phyloP scores from a whole-genome alignment of 2,329 filamentous ascomycete species.

The Penicillium sp. region DNA sequence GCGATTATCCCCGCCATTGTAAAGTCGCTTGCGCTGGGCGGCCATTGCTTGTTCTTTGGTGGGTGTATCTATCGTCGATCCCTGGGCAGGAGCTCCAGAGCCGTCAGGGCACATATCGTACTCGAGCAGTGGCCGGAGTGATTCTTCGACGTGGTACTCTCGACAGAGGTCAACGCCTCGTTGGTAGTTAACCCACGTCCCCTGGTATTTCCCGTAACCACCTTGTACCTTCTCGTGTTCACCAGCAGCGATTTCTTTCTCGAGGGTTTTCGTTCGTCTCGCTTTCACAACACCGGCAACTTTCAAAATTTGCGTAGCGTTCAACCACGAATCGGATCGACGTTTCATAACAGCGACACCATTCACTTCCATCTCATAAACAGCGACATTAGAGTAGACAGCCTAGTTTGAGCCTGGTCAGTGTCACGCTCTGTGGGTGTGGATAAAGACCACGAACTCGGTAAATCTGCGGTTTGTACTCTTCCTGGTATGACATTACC shows the following conservation, averaged over 20 bases:
- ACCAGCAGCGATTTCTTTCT: conserved; percentile 94
- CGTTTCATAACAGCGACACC: conserved; percentile 92
- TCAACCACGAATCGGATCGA: conserved; percentile 91
- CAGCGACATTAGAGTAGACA: conserved; percentile 90
- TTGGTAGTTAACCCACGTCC: conserved; percentile 96
- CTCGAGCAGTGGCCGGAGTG: conserved; percentile 49
- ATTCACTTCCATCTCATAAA: conserved; percentile 99
- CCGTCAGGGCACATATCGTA: conserved; percentile 51
- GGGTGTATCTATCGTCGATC: conserved; percentile 76
- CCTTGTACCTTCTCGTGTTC: conserved; percentile 98
- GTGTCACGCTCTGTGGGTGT: not conserved
- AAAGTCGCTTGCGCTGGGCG: conserved; percentile 86
- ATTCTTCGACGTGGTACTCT: conserved; percentile 58
- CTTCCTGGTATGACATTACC: conserved; percentile 38
- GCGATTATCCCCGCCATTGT: conserved; percentile 72
- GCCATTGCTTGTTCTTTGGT: conserved; percentile 99
- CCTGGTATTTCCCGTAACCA: conserved; percentile 98
- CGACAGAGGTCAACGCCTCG: conserved; percentile 89
- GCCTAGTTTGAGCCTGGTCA: conserved; percentile 51
- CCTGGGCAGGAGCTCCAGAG: conserved; percentile 67
- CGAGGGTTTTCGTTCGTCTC: conserved; percentile 93
- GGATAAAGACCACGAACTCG: conserved; percentile 35
- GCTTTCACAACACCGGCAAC: conserved; percentile 97
- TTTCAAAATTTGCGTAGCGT: conserved; percentile 97
- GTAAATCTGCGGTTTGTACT: conserved; percentile 49